Conservation (phyloP, 2,329 filamentous ascomycete genomes). For the Aureobasidium pullulans region DNA sequence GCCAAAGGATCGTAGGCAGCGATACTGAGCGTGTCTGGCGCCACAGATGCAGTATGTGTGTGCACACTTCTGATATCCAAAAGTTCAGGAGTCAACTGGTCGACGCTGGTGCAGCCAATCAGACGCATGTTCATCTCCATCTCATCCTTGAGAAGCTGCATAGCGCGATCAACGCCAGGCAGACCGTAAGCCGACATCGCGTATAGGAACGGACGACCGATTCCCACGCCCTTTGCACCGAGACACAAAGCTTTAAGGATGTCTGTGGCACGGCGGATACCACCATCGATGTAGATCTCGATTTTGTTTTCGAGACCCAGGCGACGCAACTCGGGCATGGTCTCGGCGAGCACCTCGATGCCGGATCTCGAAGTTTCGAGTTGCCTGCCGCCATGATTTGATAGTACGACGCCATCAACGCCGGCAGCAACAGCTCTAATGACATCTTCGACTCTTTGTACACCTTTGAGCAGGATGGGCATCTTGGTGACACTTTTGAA, state of each 20-base stretch:
- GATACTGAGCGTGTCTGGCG: conserved; percentile 53
- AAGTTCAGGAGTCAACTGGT: conserved; percentile 71
- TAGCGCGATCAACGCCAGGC: conserved; percentile 80
- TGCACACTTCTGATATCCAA: conserved; percentile 68
- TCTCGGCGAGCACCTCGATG: conserved; percentile 85
- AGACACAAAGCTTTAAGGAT: conserved; percentile 93
- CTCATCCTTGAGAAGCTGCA: conserved; percentile 89
- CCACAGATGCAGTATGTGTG: conserved; percentile 52
- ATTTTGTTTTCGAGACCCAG: conserved; percentile 61
- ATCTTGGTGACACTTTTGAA: conserved; percentile 84
- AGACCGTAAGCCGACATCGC: conserved; percentile 91
- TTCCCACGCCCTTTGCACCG: conserved; percentile 85
- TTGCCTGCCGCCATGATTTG: conserved; percentile 92
- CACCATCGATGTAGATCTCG: conserved; percentile 87
- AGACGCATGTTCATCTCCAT: conserved; percentile 99
- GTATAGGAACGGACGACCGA: conserved; percentile 89
- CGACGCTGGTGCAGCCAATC: conserved; percentile 68
- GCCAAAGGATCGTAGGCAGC: conserved; percentile 48
- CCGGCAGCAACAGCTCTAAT: conserved; percentile 65
- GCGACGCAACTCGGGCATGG: conserved; percentile 76
- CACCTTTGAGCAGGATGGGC: conserved; percentile 93
- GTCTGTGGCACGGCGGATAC: conserved; percentile 82
- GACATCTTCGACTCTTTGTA: conserved; percentile 93
- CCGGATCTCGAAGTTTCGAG: conserved; percentile 85
- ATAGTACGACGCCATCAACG: conserved; percentile 84